phyloP scores from a whole-genome alignment of 1,139 yeast species.

The Geotrichum siamense region DNA sequence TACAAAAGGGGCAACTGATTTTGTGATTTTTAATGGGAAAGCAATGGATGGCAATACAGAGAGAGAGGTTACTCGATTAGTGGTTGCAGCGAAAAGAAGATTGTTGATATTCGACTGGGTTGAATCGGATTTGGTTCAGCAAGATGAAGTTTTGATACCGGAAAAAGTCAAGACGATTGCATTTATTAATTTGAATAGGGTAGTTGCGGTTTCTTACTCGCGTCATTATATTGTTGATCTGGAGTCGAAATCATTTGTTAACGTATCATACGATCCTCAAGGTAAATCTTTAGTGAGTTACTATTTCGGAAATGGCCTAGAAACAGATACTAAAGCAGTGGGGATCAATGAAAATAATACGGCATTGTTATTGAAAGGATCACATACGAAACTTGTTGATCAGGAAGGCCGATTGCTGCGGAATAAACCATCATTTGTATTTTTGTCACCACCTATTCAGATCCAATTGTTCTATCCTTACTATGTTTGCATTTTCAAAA shows the following conservation, averaged over 20 bases:
- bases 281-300: conserved; percentile 15
- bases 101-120: conserved; percentile 37
- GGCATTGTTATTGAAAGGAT: conserved; percentile 28
- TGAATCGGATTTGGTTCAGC: conserved; percentile 30
- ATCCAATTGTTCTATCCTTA: conserved; percentile 33
- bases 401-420: conserved; percentile 22
- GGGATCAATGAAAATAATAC: conserved; percentile 18
- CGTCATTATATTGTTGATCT: conserved; percentile 29
- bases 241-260: conserved; percentile 18
- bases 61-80: conserved; percentile 29
- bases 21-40: conserved; percentile 29
- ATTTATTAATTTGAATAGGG: conserved; percentile 33
- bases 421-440: conserved; percentile 21
- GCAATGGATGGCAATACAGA: conserved; percentile 3
- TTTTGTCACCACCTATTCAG: conserved; percentile 23
- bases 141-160: conserved; percentile 32
- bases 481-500: conserved; percentile 26
- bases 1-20: conserved; percentile 34
- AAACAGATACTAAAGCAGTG: conserved; percentile 21
- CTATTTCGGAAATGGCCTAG: conserved; percentile 23
- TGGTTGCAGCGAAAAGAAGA: conserved; percentile 33
- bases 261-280: conserved; percentile 7
- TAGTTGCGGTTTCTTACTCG: conserved; percentile 33
- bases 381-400: conserved; percentile 22
- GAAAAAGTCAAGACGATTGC: conserved; percentile 35